Evolutionary conservation across 2,329 filamentous ascomycete species (phyloP), one percentile per base, ranked within the genome.

Genomic region (Fusarium lyarnte): DNA sequence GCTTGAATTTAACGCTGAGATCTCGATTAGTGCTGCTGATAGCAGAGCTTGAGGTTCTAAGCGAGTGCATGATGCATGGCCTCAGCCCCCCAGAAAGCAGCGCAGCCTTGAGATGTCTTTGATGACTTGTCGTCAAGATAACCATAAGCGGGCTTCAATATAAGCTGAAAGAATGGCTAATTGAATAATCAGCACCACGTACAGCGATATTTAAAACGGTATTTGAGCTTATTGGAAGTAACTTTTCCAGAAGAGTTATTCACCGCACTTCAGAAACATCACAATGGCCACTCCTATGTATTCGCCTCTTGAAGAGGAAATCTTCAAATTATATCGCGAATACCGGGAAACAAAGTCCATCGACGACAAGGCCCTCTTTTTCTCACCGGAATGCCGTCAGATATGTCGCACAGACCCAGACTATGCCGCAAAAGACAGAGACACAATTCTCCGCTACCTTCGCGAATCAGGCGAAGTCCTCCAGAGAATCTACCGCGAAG

Each of bases 371-470:
- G 25, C 53, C 8, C 2, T 23, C 8, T 67, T 67, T 27, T 67
- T 67, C 19, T 61, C 63, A 0, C n/a, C 45, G 0, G 9, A 67
- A 16, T 67, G 64, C 2, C 63, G 38, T 12, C 64, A 67, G 8
- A 61, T 67, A 17, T 67, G 64, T n/a, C 64, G 45, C 13, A 61
- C 64, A 17, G 36, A 67, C 12, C 46, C 64, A 52, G 21, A 10
- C 9, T 67, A 67, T 11, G 63, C 64, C 0, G 64, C 64, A 2
- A 35, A 42, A 27, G 17, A 53, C 14, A 4, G 64, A 3, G 64
- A 42, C 3, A 47, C 35, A 1, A 67, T 67, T 7, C 25, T 67
- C 3, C 57, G 19, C 4, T 67, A 52, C 29, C 19, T 67, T 1
- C 19, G 38, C 3, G 64, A 67, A 19, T 43, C 63, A 13, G 63